Conservation (phyloP, 352 stramenopile species). For the Phytophthora fragariaefolia region DNA sequence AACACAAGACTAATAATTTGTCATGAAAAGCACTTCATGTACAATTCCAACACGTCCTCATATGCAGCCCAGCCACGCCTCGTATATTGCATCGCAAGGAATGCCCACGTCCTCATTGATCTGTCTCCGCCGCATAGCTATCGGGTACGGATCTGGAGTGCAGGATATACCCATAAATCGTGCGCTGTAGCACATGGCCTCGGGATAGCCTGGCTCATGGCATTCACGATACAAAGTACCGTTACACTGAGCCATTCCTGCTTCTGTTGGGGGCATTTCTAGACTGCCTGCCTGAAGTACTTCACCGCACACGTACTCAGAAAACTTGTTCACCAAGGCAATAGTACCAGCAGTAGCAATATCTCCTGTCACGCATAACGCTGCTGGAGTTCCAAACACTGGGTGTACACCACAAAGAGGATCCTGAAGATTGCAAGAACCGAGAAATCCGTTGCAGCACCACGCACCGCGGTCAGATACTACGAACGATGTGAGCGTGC, state of each 20-base stretch:
- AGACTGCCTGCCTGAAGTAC: not conserved
- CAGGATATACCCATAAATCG: constrained; percentile 19
- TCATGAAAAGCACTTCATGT: too few relatives aligned
- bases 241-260: constrained; percentile 22
- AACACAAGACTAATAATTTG: too few relatives aligned
- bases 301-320: not conserved
- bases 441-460: constrained; percentile 39
- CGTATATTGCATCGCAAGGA: not conserved
- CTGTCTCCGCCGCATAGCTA: not conserved
- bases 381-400: not conserved
- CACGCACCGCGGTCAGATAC: not conserved
- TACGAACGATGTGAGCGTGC: constrained; percentile 7
- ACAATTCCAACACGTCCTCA: too few relatives aligned
- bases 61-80: not conserved
- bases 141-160: not conserved
- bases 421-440: constrained; percentile 13
- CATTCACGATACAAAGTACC: constrained; percentile 31
- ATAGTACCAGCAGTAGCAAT: constrained; percentile 1
- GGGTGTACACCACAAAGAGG: constrained; percentile 16
- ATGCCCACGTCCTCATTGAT: not conserved
- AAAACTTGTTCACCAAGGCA: constrained; percentile 3
- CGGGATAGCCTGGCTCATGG: not conserved
- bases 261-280: not conserved
- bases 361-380: constrained; percentile 3
- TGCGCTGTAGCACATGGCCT: constrained; percentile 27